Evolutionary conservation across 352 stramenopile genomes (phyloP).

Genomic region (Pythium coloratum): DNA sequence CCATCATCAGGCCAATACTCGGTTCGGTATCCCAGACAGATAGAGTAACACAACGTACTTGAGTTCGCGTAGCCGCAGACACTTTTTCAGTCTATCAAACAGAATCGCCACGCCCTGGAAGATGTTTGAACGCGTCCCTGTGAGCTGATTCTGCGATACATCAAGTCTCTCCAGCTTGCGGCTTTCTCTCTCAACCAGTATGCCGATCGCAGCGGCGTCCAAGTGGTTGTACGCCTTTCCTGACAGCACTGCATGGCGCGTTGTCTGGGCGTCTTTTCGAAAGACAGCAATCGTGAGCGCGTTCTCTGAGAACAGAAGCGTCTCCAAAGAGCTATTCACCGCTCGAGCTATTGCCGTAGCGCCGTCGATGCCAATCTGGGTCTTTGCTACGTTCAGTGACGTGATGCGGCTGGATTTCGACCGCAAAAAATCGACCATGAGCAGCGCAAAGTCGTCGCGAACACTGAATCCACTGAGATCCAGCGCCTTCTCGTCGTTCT

Average conservation of each 20-base stretch:
- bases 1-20: not conserved
- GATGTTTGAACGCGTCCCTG: slow-evolving; percentile 41
- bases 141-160: slow-evolving; percentile 55
- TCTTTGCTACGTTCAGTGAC: slow-evolving; percentile 45
- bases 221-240: slow-evolving; percentile 51
- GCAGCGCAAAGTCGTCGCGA: slow-evolving; percentile 57
- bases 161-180: slow-evolving; percentile 52
- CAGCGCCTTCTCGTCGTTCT: slow-evolving; percentile 35
- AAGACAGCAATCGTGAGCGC: slow-evolving; percentile 38
- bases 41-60: slow-evolving; percentile 37
- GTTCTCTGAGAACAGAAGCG: slow-evolving; percentile 49
- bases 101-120: slow-evolving; percentile 60
- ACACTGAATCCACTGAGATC: slow-evolving; percentile 58
- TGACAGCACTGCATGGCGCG: slow-evolving; percentile 30
- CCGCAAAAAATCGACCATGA: slow-evolving; percentile 53
- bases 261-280: slow-evolving; percentile 30
- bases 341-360: slow-evolving; percentile 40
- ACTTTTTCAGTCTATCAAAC: slow-evolving; percentile 47
- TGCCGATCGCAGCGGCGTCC: slow-evolving; percentile 53
- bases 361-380: slow-evolving; percentile 51
- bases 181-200: slow-evolving; percentile 49
- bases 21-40: not conserved
- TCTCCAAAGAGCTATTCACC: slow-evolving; percentile 41
- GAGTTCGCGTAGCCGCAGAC: slow-evolving; percentile 46
- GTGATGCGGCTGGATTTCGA: slow-evolving; percentile 53